Base-by-base conservation (phyloP, 768 basidiomycete species). In the Porphyrellus cyaneotinctus region DNA sequence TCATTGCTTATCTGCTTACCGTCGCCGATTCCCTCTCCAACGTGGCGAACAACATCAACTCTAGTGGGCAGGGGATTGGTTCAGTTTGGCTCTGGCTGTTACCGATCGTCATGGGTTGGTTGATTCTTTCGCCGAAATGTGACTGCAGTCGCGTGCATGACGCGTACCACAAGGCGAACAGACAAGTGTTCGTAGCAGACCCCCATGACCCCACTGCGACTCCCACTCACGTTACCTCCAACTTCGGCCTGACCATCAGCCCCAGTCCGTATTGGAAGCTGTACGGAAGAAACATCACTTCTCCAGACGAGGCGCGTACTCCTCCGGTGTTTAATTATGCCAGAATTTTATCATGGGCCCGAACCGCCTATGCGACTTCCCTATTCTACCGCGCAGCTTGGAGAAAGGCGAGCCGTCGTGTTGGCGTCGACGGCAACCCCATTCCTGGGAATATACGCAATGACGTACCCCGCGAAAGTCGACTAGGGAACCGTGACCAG, bases 61-160 rank as follows among this genome's bases (percentile, higher is more conserved):
- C 66, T 1, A 72, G 64, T 31, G 75, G 75, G 0, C 67, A 74
- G 47, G 71, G 67, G n/a, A 70, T 73, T 9, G 75, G 72, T 4
- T 70, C 71, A 2, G 59, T 72, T 15, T 78, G 74, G 75, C 56
- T 77, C 8, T 78, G 75, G 74, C 64, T 78, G 18, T 36, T 78
- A 9, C 68, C 76, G 0, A 55, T 77, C 7, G 70, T 75, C 11
- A 57, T 72, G 4, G 72, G 74, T 5, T 77, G 75, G 72, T 57
- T 77, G 9, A 64, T 74, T 43, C 53, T 76, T 8, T 72, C 74
- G 0, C 74, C 75, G 0, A 71, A 75, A 52, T 73, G 72, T 44
- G 71, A 75, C 53, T 62, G 64, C 6, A 32, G 36, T 2, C 68
- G 72, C 11, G 61, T 77, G 17, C 50, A 51, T 2, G 48, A 54